A percentile compares a stretch with the other conserved stretches of the same genome.
Evolutionary conservation across 257 asterid species (phyloP).

Genomic region (Eustoma russellianum): DNA sequence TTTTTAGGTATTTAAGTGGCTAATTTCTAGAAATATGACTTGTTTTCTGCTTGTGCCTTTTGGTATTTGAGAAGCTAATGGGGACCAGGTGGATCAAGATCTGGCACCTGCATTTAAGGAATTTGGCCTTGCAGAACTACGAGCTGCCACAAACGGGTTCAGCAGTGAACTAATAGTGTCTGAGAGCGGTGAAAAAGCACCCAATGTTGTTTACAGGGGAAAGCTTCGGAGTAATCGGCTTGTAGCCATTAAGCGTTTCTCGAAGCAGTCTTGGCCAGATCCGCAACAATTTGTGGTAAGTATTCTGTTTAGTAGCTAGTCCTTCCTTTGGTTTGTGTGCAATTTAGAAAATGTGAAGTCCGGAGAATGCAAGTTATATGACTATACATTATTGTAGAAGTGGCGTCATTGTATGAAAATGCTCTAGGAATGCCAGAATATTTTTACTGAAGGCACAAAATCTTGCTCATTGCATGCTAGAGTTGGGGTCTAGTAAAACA

Average conservation of each 20-base stretch:
- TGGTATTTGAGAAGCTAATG: slow-evolving; percentile 44
- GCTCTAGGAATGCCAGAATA: no score
- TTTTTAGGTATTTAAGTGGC: no score
- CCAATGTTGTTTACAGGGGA: slow-evolving; percentile 78
- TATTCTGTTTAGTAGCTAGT: not conserved
- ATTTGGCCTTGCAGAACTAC: slow-evolving; percentile 63
- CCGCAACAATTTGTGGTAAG: slow-evolving; percentile 72
- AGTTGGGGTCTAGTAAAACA: no score
- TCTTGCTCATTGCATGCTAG: no score
- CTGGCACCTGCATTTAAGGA: slow-evolving; percentile 81
- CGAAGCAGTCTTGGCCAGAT: slow-evolving; percentile 89
- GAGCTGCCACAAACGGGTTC: slow-evolving; percentile 85
- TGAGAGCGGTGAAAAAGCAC: slow-evolving; percentile 88
- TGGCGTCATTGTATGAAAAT: no score
- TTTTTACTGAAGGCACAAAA: not conserved
- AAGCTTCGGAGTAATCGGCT: slow-evolving; percentile 54
- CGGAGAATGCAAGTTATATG: no score
- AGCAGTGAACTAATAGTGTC: slow-evolving; percentile 83
- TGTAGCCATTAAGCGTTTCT: slow-evolving; percentile 77
- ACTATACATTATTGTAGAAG: no score
- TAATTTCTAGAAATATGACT: not conserved
- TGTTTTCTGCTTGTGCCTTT: slow-evolving; percentile 7
- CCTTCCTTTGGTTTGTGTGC: not conserved
- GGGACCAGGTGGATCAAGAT: slow-evolving; percentile 54
- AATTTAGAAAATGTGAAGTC: no score